Evolutionary conservation across 176 grass and related monocot species (phyloP).

Genomic region (Elaeis guineensis): DNA sequence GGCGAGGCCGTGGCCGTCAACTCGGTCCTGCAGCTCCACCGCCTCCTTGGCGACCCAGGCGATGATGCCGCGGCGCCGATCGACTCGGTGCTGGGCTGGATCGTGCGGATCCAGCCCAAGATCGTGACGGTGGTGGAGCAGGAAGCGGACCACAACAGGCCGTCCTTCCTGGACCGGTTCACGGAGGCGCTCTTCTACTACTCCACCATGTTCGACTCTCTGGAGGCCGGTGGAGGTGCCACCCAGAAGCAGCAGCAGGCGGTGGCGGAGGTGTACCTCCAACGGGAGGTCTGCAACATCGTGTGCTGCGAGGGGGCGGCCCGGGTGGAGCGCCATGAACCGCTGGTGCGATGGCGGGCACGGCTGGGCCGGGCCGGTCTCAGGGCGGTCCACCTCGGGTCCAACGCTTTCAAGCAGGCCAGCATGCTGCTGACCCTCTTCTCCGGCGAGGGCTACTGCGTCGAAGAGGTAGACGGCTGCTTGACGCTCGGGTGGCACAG

Average conservation of each 20-base stretch:
- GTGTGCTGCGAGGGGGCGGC: conserved; percentile 51
- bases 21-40: conserved; percentile 88
- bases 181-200: conserved; percentile 95
- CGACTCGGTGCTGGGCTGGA: conserved; percentile 54
- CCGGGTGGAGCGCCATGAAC: conserved; percentile 78
- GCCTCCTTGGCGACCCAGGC: conserved; percentile 37
- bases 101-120: conserved; percentile 43
- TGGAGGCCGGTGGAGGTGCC: conserved; percentile 33
- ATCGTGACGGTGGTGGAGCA: conserved; percentile 81
- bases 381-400: conserved; percentile 51
- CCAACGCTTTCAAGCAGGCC: conserved; percentile 75
- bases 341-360: conserved; percentile 50
- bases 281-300: conserved; percentile 74
- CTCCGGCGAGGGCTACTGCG: conserved; percentile 79
- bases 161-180: conserved; percentile 76
- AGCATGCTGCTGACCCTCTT: conserved; percentile 85
- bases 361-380: conserved; percentile 43
- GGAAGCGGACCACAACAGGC: conserved; percentile 89
- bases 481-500: conserved; percentile 87
- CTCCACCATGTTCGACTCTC: conserved; percentile 87
- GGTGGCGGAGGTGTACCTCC: conserved; percentile 61
- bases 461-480: conserved; percentile 74
- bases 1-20: conserved; percentile 80
- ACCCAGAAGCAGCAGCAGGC: conserved; percentile 18
- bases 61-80: conserved; percentile 28